phyloP scores from a whole-genome alignment of 495 filamentous ascomycete species.

The Podospora pseudoanserina region DNA sequence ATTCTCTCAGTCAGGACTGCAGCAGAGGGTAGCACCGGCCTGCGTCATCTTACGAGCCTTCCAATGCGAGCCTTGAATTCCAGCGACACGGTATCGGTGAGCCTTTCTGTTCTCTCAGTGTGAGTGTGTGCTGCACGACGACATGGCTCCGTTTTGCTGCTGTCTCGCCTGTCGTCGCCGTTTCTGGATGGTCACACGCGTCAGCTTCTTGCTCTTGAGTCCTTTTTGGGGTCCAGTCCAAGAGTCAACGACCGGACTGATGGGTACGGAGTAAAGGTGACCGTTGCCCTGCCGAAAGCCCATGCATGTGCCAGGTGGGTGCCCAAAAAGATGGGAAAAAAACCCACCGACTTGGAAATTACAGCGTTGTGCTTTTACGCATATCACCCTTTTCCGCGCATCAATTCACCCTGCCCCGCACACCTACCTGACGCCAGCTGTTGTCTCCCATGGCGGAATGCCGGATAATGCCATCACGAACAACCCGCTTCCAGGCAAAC shows the following conservation, averaged over 20 bases:
- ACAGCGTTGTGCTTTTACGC: constrained; percentile 6
- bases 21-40: constrained; percentile 7
- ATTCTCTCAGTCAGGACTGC: background rate
- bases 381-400: background rate
- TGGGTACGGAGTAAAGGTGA: background rate
- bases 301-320: background rate
- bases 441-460: background rate
- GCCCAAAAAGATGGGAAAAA: background rate
- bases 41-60: constrained; percentile 12
- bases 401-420: background rate
- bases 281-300: background rate
- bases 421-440: constrained; percentile 4
- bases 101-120: background rate
- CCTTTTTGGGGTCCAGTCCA: constrained; percentile 1
- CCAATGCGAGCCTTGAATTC: constrained; percentile 10
- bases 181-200: background rate
- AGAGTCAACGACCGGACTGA: background rate
- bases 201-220: background rate
- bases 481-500: background rate
- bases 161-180: background rate
- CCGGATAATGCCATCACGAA: background rate
- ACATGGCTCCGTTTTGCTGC: background rate
- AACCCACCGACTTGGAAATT: constrained; percentile 11
- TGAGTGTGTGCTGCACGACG: background rate
- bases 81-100: background rate